phyloP scores from a whole-genome alignment of 1,284 basidiomycete genomes.

The Leccinum griseonigrum region DNA sequence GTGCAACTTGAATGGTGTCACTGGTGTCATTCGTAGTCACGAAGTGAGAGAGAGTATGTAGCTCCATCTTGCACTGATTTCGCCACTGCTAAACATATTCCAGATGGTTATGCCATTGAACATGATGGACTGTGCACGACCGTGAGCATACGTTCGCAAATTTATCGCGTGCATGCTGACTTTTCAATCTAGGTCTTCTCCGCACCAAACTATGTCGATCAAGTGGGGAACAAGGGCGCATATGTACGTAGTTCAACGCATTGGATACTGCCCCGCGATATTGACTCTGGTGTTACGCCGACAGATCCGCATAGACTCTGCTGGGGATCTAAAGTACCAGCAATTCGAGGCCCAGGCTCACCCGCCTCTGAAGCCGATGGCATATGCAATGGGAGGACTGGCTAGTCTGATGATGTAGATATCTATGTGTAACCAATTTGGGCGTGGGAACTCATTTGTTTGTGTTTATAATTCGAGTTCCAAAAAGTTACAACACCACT shows the following conservation, averaged over 20 bases:
- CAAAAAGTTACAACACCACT: not conserved
- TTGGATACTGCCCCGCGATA: not conserved
- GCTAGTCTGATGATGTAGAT: conserved; percentile 60
- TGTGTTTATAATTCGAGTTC: not conserved
- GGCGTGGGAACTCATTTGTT: conserved; percentile 21
- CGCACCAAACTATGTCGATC: conserved; percentile 84
- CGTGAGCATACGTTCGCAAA: conserved; percentile 38
- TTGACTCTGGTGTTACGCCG: conserved; percentile 7
- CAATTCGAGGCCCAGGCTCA: conserved; percentile 88
- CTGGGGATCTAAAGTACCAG: conserved; percentile 73
- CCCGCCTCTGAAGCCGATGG: conserved; percentile 92
- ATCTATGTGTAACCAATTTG: not conserved
- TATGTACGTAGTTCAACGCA: conserved; percentile 51
- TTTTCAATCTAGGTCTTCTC: conserved; percentile 61
- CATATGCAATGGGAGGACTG: conserved; percentile 70
- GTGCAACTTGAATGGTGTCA: conserved; percentile 86
- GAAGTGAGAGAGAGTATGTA: conserved; percentile 89
- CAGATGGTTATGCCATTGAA: conserved; percentile 86
- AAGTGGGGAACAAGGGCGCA: conserved; percentile 78
- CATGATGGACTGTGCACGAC: conserved; percentile 90
- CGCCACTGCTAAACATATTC: conserved; percentile 5
- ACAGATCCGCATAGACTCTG: conserved; percentile 80
- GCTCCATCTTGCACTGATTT: conserved; percentile 1
- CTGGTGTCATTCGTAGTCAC: conserved; percentile 92
- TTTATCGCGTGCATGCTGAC: conserved; percentile 6